Base-by-base conservation (phyloP, 306 rosid species). In the Myrica gale region DNA sequence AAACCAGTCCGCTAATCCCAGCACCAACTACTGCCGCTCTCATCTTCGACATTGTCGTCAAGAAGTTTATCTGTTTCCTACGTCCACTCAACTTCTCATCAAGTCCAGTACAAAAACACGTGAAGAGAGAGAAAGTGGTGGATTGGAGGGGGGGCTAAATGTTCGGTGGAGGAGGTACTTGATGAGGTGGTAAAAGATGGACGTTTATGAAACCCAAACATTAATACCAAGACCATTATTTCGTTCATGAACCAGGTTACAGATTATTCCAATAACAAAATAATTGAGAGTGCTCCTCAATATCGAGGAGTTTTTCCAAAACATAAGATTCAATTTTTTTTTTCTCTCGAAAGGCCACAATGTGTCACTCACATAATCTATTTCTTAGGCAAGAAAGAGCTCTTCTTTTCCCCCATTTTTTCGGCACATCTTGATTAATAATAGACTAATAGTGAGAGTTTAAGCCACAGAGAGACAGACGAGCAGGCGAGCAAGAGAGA, bases 21-120 rank as follows among this genome's bases (percentile, higher is more conserved):
- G 54, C 88, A 5, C 97, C 98, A 19, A 90, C 45, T 80, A 93
- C 97, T 11, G 89, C 97, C 76, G 89, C 86, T 76, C 87, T 93
- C 97, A 86, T 91, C 67, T 78, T 70, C 73, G 20, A 50, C 43
- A 54, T 69, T 41, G 17, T 78, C 1, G 32, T 26, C 32, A 1
- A 26, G 32, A 26, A 26, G 32, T 26, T 26, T 50, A 15, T 12
- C 47, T 10, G 3, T 74, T 16, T 5, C 21, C 72, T 17, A 62
- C 54, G 42, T n/a, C 9, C 8, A 65, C 5, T 65, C 70, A 65
- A 65, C 41, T 17, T 65, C 13, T 16, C 50, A 65, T 15, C 1
- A 63, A 15, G 16, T 5, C 20, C 63, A 17, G 41, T 37, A 1
- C 48, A 10, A 7, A 63, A 19, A 55, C 9, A 46, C 13, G 8